A percentile compares a stretch with the other conserved stretches of the same genome.
Conservation (phyloP, 2,329 filamentous ascomycete genomes). For the Alternaria tenuissima region DNA sequence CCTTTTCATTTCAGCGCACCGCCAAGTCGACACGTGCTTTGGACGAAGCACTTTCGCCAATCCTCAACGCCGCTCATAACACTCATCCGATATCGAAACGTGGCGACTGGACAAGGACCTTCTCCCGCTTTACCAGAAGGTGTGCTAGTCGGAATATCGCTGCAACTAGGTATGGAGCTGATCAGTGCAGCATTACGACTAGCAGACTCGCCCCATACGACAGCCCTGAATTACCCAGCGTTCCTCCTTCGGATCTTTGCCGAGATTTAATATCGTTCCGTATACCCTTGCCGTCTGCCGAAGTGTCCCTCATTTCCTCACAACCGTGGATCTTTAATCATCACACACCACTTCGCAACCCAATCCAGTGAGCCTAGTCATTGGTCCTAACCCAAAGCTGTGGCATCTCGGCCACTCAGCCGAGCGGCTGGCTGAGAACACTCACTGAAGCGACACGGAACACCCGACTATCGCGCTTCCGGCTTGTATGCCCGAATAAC, state of each 20-base stretch:
- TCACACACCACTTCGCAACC: conserved; percentile 21
- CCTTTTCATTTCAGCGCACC: conserved; percentile 19
- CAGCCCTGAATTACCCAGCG: conserved; percentile 19
- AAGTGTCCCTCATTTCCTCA: conserved; percentile 26
- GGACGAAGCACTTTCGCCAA: conserved; percentile 25
- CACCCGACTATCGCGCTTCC: conserved; percentile 32
- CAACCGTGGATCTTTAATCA: conserved; percentile 29
- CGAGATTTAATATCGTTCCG: conserved; percentile 23
- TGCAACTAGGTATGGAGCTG: conserved; percentile 37
- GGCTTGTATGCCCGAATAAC: conserved; percentile 33
- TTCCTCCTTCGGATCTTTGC: conserved; percentile 26
- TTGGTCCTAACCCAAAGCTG: conserved; percentile 21
- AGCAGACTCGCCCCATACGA: conserved; percentile 23
- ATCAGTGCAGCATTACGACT: conserved; percentile 42
- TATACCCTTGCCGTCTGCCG: conserved; percentile 28
- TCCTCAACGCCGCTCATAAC: conserved; percentile 26
- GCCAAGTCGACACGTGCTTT: conserved; percentile 33
- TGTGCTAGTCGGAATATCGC: conserved; percentile 24
- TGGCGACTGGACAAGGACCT: conserved; percentile 37
- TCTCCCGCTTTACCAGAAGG: conserved; percentile 33
- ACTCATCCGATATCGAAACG: conserved; percentile 34
- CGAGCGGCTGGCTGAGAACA: conserved; percentile 30
- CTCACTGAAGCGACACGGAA: conserved; percentile 37
- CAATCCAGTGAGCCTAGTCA: conserved; percentile 12
- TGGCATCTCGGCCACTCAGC: conserved; percentile 16